Conservation (phyloP, 2,329 filamentous ascomycete genomes). For the Microdochium paspali region DNA sequence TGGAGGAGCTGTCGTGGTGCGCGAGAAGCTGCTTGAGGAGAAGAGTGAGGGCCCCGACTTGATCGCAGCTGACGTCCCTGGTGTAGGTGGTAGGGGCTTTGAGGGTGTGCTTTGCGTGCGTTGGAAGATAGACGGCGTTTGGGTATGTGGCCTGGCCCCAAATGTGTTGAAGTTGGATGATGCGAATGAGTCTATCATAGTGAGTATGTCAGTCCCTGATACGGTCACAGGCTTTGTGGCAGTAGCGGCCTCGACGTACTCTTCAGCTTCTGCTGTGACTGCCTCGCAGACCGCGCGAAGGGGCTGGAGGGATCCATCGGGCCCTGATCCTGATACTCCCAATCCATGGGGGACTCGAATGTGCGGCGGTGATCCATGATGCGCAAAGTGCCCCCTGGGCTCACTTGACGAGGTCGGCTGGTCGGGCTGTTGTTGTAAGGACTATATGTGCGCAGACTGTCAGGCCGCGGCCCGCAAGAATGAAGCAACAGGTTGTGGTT, state of each 20-base stretch:
- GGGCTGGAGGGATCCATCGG: constrained; percentile 53
- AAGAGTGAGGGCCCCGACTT: constrained; percentile 24
- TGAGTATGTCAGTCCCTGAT: not conserved
- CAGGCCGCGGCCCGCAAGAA: too few species aligned
- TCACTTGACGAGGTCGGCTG: not conserved
- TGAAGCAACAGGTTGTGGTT: too few species aligned
- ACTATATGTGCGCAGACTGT: too few species aligned
- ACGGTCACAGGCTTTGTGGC: not conserved
- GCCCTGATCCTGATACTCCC: constrained; percentile 50
- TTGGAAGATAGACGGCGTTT: constrained; percentile 10
- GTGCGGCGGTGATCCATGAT: constrained; percentile 42
- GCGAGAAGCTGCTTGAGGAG: constrained; percentile 27
- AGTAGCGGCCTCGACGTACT: not conserved
- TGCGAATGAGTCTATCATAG: constrained; percentile 18
- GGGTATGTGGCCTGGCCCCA: constrained; percentile 15
- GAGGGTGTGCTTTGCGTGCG: constrained; percentile 24
- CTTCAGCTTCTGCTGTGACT: constrained; percentile 21
- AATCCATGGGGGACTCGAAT: constrained; percentile 56
- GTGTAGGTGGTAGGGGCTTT: constrained; percentile 24
- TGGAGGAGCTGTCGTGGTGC: constrained; percentile 33
- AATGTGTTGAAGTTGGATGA: constrained; percentile 29
- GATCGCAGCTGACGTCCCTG: constrained; percentile 6
- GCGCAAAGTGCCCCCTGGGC: not conserved
- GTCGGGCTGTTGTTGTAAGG: not conserved
- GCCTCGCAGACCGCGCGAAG: constrained; percentile 43